Evolutionary conservation across 306 rosid species (phyloP), one percentile per base, ranked within the genome.

Genomic region (Styphnolobium japonicum): DNA sequence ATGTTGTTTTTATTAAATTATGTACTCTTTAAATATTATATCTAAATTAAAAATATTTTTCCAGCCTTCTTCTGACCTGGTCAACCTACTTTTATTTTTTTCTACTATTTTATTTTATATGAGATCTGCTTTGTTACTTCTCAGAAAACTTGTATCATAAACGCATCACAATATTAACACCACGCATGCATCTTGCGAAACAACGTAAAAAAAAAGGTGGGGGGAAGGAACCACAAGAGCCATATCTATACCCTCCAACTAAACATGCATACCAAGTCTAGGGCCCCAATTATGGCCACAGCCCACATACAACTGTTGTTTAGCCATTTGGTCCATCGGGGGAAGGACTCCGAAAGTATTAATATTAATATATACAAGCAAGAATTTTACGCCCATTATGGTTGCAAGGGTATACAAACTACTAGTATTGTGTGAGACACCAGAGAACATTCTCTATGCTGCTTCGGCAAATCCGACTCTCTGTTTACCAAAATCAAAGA

Each of bases 391-490:
- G 78, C 16, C 22, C 34, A 57, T 48, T 82, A 69, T 43, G 72
- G 43, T 64, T 31, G 71, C 45, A 56, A 69, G 18, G 3, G 6
- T 25, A 73, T 2, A 37, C 36, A 70, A 29, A 46, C 64, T 12
- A 14, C 43, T 66, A 49, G 66, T n/a, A 43, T 22, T 15, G 63
- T 15, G 63, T 15, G 58, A 66, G 48, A 67, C 58, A 31, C 63
- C 33, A 0, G 4, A 55, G 14, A 36, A 10, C 67, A 58, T 55
- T 79, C 55, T 75, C 87, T 81, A 94, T 9, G 92, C 97, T 53
- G 98, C 98, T 39, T 82, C 86, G 2, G 97, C 97, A 82, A 94
- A 94, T 80, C 98, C 98, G 9, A 94, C 92, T 85, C 94, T 88
- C 55, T 15, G 29, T 1, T 87, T 75, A 9, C 97, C 97, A 56